Conservation (phyloP, 2,329 filamentous ascomycete species). For the Penicillium sp. region DNA sequence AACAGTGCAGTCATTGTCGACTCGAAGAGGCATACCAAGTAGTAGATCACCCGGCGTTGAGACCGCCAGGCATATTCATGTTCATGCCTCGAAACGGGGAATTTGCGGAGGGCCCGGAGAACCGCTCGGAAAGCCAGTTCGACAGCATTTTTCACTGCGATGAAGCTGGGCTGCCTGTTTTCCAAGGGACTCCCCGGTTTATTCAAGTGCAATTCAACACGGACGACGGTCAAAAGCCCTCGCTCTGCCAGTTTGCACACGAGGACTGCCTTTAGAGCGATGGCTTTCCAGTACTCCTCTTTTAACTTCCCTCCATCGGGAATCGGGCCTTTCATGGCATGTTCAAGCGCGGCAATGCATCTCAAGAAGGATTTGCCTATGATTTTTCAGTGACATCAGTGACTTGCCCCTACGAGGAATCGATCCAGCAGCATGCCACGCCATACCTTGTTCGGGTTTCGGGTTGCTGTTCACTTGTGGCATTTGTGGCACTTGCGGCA, state of each 20-base stretch:
- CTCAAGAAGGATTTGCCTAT: conserved; percentile 36
- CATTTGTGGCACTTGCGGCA: neutral
- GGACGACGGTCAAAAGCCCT: conserved; percentile 21
- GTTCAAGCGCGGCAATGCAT: conserved; percentile 37
- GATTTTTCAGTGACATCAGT: conserved; percentile 4
- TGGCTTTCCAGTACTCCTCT: neutral
- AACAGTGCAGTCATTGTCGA: conserved; percentile 29
- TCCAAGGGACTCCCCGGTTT: neutral
- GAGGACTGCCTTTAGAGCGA: conserved; percentile 26
- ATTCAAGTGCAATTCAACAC: neutral
- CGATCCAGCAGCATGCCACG: neutral
- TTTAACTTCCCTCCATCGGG: too few species aligned
- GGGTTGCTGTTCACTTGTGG: neutral
- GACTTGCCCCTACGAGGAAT: neutral
- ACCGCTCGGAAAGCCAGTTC: conserved; percentile 30
- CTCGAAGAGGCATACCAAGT: conserved; percentile 38
- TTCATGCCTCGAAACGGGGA: conserved; percentile 10
- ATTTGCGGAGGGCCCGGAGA: conserved; percentile 30
- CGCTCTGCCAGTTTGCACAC: conserved; percentile 34
- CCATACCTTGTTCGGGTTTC: neutral
- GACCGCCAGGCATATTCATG: neutral
- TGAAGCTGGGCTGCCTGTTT: conserved; percentile 18
- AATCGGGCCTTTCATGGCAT: too few species aligned
- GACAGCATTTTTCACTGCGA: conserved; percentile 23
- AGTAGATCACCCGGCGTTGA: conserved; percentile 34